A percentile compares a stretch with the other conserved stretches of the same genome.
Conservation (phyloP, 148 eudicot species). For the Chenopodium suecicum region DNA sequence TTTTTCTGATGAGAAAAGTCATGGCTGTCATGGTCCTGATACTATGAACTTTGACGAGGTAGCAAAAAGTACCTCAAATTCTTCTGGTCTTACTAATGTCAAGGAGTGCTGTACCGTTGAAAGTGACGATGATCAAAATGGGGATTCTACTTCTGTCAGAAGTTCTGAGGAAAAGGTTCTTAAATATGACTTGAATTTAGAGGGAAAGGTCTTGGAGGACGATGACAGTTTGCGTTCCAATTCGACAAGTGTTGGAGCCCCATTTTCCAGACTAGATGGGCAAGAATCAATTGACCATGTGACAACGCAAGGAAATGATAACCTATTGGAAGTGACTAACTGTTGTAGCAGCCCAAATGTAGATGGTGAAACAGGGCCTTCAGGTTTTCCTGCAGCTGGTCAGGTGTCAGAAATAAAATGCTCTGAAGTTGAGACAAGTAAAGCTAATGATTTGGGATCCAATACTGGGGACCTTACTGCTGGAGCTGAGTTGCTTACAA, state of each 20-base stretch:
- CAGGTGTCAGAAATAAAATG: background rate
- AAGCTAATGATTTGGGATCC: background rate
- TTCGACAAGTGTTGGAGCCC: background rate
- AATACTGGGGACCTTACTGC: background rate
- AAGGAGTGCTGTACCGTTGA: conserved; percentile 6
- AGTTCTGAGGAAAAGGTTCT: conserved; percentile 16
- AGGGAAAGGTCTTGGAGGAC: conserved; percentile 5
- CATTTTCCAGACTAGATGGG: background rate
- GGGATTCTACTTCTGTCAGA: background rate
- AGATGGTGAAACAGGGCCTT: background rate
- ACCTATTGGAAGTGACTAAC: conserved; percentile 4
- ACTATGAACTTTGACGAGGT: background rate
- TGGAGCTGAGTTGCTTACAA: conserved; percentile 3
- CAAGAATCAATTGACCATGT: conserved; percentile 1
- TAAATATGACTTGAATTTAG: conserved; percentile 17
- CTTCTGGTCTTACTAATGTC: conserved; percentile 9
- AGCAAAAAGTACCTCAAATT: conserved; percentile 11
- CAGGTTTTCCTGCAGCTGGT: background rate
- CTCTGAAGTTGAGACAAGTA: conserved; percentile 1
- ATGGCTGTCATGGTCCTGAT: background rate
- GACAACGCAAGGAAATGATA: background rate
- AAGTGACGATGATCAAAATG: conserved; percentile 20
- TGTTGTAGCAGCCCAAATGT: background rate
- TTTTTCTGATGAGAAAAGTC: conserved; percentile 7
- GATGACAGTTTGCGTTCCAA: conserved; percentile 13